Percentiles rank a stretch among this genome's conserved stretches.
Conservation (phyloP, 768 basidiomycete species). For the Dendrothele bispora region DNA sequence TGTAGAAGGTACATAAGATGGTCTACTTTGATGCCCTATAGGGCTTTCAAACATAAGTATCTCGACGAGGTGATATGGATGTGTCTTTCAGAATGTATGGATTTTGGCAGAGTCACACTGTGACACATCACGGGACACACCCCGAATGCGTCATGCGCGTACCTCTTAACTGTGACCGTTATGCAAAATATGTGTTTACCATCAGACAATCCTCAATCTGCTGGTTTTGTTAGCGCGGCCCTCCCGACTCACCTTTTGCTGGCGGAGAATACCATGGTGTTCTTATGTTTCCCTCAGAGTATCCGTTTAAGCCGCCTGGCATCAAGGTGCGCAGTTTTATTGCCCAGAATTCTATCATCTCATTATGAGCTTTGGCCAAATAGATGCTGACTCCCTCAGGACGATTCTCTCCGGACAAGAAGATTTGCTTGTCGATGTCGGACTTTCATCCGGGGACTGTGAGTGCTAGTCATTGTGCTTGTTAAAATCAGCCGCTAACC, state of each 20-base stretch:
- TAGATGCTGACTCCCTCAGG: slow-evolving; percentile 93
- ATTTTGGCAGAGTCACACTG: too few relatives aligned
- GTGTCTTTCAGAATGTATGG: too few relatives aligned
- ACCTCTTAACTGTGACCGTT: too few relatives aligned
- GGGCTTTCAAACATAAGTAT: too few relatives aligned
- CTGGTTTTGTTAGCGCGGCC: slow-evolving; percentile 88
- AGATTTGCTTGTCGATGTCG: slow-evolving; percentile 98
- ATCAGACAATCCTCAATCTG: too few relatives aligned
- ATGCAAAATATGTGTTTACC: too few relatives aligned
- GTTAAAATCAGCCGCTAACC: not conserved
- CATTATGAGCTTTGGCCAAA: slow-evolving; percentile 5
- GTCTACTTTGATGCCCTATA: too few relatives aligned
- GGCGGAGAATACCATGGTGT: slow-evolving; percentile 96
- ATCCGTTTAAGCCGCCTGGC: slow-evolving; percentile 95
- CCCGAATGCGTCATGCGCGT: too few relatives aligned
- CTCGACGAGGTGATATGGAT: too few relatives aligned
- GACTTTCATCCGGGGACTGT: slow-evolving; percentile 91
- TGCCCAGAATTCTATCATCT: not conserved
- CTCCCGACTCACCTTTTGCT: slow-evolving; percentile 86
- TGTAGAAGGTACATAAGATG: too few relatives aligned
- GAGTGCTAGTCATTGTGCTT: slow-evolving; percentile 28
- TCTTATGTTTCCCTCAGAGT: slow-evolving; percentile 90
- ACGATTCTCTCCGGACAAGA: slow-evolving; percentile 87
- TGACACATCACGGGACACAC: too few relatives aligned
- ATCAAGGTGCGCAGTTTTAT: slow-evolving; percentile 89